Evolutionary conservation across 148 eudicot genomes (phyloP).

Genomic region (Dianthus caryophyllus): DNA sequence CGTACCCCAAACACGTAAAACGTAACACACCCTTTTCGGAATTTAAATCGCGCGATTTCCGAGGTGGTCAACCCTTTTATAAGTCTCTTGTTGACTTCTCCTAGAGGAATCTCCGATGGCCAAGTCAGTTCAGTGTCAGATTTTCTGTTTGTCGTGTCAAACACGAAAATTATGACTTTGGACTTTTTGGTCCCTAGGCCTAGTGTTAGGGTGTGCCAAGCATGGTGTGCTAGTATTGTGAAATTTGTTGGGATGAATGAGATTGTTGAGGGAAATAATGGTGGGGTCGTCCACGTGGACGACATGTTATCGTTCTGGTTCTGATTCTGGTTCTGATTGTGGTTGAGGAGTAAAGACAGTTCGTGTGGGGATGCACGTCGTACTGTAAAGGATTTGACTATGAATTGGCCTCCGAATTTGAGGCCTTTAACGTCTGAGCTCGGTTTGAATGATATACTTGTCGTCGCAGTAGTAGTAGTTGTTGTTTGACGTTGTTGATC

Average conservation of each 20-base stretch:
- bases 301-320: constrained; percentile 19
- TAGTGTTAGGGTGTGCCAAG: constrained; percentile 89
- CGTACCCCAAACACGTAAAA: constrained; percentile 82
- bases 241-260: constrained; percentile 80
- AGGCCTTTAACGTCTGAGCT: constrained; percentile 74
- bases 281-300: background rate
- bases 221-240: constrained; percentile 91
- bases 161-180: constrained; percentile 66
- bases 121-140: constrained; percentile 42
- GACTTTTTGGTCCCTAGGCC: constrained; percentile 93
- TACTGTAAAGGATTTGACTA: constrained; percentile 88
- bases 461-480: constrained; percentile 31
- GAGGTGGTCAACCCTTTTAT: constrained; percentile 50
- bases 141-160: constrained; percentile 49
- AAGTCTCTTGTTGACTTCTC: constrained; percentile 71
- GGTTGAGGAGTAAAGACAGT: constrained; percentile 69
- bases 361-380: constrained; percentile 60
- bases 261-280: constrained; percentile 48
- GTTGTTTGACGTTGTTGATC: constrained; percentile 23
- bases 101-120: constrained; percentile 77
- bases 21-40: constrained; percentile 81
- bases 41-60: constrained; percentile 87
- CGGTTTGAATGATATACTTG: constrained; percentile 65
- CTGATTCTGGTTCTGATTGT: constrained; percentile 24
- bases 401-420: constrained; percentile 83